These are phyloP conservation scores for Microascus cirrosus DNA, from an alignment of 2,329 filamentous ascomycete species.

Conservation along the genomic window DNA sequence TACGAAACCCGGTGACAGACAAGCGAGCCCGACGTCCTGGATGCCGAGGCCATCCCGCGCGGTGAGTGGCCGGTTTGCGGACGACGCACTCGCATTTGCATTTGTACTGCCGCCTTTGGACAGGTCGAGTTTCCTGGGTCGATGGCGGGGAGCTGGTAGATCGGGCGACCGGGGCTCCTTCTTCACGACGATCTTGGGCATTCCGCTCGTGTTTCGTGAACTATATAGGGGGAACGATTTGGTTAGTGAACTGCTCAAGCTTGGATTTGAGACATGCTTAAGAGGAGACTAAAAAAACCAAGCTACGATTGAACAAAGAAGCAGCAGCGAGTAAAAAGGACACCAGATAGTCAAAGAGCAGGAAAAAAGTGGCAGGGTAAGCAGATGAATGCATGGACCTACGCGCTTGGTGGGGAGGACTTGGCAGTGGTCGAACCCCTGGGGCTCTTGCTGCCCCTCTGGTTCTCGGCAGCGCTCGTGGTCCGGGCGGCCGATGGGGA, in stretches of 20 bases:
- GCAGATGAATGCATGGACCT: slow-evolving; percentile 21
- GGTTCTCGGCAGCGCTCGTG: slow-evolving; percentile 4
- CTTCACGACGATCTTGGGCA: slow-evolving; percentile 84
- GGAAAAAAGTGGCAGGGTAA: slow-evolving; percentile 7
- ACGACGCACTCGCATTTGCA: slow-evolving; percentile 36
- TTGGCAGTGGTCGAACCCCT: slow-evolving; percentile 25
- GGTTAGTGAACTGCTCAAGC: slow-evolving; percentile 7
- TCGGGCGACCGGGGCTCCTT: slow-evolving; percentile 89
- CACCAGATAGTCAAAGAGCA: slow-evolving; percentile 3
- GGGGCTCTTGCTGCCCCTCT: slow-evolving; percentile 9
- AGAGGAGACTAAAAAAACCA: background rate
- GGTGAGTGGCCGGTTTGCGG: slow-evolving; percentile 64
- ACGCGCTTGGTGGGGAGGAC: slow-evolving; percentile 49
- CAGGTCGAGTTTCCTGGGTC: slow-evolving; percentile 68
- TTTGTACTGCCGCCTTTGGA: slow-evolving; percentile 46
- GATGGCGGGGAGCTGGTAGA: slow-evolving; percentile 60
- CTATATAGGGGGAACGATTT: slow-evolving; percentile 11
- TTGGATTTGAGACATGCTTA: background rate
- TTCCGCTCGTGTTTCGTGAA: slow-evolving; percentile 40
- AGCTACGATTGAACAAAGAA: too few relatives aligned
- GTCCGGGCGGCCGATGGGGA: slow-evolving; percentile 12
- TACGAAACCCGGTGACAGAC: slow-evolving; percentile 88
- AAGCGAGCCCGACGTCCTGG: slow-evolving; percentile 87
- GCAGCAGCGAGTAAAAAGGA: background rate
- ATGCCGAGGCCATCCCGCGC: slow-evolving; percentile 71